Conservation (phyloP, 495 filamentous ascomycete genomes). For the Penicillium coffeae region DNA sequence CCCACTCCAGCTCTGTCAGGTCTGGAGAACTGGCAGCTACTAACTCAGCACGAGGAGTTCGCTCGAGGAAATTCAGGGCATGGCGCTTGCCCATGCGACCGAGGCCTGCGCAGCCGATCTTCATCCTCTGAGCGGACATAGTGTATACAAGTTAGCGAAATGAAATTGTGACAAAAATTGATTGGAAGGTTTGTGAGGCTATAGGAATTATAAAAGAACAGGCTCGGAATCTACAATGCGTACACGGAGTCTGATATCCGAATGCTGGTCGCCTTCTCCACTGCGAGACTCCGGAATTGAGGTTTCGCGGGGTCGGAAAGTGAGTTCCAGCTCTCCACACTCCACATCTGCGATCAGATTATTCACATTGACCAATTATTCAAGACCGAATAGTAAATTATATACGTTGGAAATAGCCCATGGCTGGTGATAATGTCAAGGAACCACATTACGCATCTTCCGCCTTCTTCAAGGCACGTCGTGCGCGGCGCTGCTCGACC, state of each 20-base stretch:
- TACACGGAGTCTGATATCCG: conserved; percentile 23
- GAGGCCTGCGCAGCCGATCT: conserved; percentile 50
- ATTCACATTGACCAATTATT: no score
- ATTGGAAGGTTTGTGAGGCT: no score
- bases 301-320: conserved; percentile 18
- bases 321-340: conserved; percentile 15
- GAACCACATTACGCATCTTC: conserved; percentile 1
- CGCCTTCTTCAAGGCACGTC: conserved; percentile 24
- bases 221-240: conserved; percentile 7
- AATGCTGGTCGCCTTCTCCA: neutral
- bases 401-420: neutral
- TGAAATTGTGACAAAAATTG: no score
- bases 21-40: conserved; percentile 52
- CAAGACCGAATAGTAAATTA: no score
- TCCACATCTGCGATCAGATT: neutral
- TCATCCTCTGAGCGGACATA: conserved; percentile 44
- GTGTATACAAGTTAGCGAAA: no score
- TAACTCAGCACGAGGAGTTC: conserved; percentile 49
- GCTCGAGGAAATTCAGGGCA: conserved; percentile 50
- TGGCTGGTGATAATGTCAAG: neutral
- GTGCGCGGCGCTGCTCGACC: conserved; percentile 29
- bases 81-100: conserved; percentile 59
- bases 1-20: conserved; percentile 50
- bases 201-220: neutral
- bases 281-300: conserved; percentile 4